phyloP scores from a whole-genome alignment of 139 green algal genomes.

The Volvox reticuliferus region DNA sequence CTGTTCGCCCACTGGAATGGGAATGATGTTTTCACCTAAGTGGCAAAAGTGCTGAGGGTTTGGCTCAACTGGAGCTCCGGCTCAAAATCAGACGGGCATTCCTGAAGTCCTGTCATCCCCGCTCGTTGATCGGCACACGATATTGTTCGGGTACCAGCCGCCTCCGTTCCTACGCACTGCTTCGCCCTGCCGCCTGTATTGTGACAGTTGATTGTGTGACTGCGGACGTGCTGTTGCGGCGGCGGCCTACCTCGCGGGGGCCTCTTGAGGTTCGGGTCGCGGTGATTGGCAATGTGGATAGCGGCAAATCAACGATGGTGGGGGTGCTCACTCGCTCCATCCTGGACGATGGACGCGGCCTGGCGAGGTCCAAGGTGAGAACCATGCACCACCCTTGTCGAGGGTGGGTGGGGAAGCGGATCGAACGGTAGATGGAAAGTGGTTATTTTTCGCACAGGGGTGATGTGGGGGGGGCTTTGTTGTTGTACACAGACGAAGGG shows the following conservation, averaged over 20 bases:
- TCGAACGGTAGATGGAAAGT: background rate
- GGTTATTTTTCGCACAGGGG: too few species aligned
- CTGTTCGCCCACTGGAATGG: too few species aligned
- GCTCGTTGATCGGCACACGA: too few species aligned
- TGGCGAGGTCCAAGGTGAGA: conserved; percentile 83
- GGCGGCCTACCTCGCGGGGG: conserved; percentile 20
- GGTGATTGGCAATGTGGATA: conserved; percentile 95
- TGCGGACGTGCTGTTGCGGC: conserved; percentile 77
- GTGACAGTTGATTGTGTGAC: conserved; percentile 39
- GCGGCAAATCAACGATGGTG: conserved; percentile 93
- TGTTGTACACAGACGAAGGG: too few species aligned
- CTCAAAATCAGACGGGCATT: background rate
- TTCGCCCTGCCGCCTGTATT: background rate
- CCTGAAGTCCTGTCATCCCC: background rate
- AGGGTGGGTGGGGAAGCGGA: background rate
- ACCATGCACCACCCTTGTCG: too few species aligned
- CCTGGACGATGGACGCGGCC: conserved; percentile 91
- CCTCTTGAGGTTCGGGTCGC: conserved; percentile 84
- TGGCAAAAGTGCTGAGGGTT: background rate
- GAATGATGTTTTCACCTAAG: too few species aligned
- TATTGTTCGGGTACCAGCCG: background rate
- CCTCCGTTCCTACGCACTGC: background rate
- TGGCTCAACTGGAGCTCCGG: background rate
- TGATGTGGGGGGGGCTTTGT: too few species aligned
- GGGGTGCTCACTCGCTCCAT: conserved; percentile 89